Base-by-base conservation (phyloP, 345 rosid species). In the Brassica nigra region DNA sequence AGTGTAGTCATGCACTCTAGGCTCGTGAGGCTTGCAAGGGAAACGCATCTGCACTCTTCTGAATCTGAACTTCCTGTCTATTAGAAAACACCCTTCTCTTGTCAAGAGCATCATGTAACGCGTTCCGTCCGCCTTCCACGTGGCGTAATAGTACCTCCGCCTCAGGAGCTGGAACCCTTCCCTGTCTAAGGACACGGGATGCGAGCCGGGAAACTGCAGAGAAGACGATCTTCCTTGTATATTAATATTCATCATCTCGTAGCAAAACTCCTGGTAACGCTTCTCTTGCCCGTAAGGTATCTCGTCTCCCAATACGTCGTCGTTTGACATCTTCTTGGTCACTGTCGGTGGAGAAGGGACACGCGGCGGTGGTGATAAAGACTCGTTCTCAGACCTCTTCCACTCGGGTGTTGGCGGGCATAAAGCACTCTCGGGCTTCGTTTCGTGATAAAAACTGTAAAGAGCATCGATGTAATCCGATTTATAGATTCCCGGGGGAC, bases 121-220 rank as follows among this genome's bases (percentile, higher is more conserved):
- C 27, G 97, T 96, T 76, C 98, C 99, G 85, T 96, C 99, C 44
- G 99, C 99, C 79, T 96, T 96, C 99, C 99, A 96, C 18, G 99
- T 93, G 59, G 94, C 99, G 82, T 92, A 93, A 82, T 96, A 96
- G 71, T 96, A 96, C 1, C 97, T 90, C 78, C 89, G 97, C 82
- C 97, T 92, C 77, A 96, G 80, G 34, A 91, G 87, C 81, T 89
- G 98, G 61, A 96, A 83, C 81, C 95, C 93, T 5, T 96, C 97
- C 82, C 99, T 90, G 91, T 86, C 87, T 76, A 92, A 88, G 16
- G 97, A 92, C 63, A 92, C 97, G 44, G 97, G 97, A 64, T 92
- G 97, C 5, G 97, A 92, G 44, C 97, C 97, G 1, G 97, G 97
- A 63, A 92, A 92, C 12, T 85, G 90, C 6, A 65, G 4, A 10